A percentile compares a stretch with the other conserved stretches of the same genome.
Evolutionary conservation across 805 yeast genomes (phyloP).

Genomic region (Yamadazyma endophytica): DNA sequence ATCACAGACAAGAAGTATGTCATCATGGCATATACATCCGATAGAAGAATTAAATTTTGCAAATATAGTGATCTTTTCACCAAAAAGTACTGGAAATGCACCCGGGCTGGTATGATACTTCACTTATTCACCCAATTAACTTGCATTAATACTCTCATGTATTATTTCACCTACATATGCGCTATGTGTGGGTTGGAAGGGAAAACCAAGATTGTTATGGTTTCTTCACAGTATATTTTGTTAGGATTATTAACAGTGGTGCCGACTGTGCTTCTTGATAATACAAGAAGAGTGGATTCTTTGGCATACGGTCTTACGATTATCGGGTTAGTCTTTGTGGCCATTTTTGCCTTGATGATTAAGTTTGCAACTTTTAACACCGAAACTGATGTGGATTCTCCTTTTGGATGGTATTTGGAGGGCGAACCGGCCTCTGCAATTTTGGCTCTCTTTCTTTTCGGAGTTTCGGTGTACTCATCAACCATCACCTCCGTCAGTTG

Average conservation of each 20-base stretch:
- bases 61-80: constrained; percentile 29
- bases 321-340: constrained; percentile 29
- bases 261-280: constrained; percentile 42
- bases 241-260: constrained; percentile 38
- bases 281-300: constrained; percentile 43
- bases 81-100: constrained; percentile 26
- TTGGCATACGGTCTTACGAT: constrained; percentile 40
- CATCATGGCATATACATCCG: constrained; percentile 20
- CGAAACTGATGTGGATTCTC: constrained; percentile 3
- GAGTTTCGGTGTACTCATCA: constrained; percentile 44
- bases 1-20: constrained; percentile 17
- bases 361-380: constrained; percentile 14
- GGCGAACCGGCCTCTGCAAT: constrained; percentile 36
- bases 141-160: constrained; percentile 41
- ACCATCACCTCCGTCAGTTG: constrained; percentile 45
- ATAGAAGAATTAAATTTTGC: constrained; percentile 15
- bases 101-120: constrained; percentile 31
- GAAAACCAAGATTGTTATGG: constrained; percentile 24
- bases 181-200: constrained; percentile 43
- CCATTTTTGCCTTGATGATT: constrained; percentile 33
- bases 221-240: constrained; percentile 35
- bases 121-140: constrained; percentile 45
- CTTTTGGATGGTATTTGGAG: constrained; percentile 10
- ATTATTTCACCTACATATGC: constrained; percentile 43
- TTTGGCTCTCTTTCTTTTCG: constrained; percentile 41